phyloP scores from a whole-genome alignment of 495 filamentous ascomycete genomes.

The Clavariopsis aquatica region DNA sequence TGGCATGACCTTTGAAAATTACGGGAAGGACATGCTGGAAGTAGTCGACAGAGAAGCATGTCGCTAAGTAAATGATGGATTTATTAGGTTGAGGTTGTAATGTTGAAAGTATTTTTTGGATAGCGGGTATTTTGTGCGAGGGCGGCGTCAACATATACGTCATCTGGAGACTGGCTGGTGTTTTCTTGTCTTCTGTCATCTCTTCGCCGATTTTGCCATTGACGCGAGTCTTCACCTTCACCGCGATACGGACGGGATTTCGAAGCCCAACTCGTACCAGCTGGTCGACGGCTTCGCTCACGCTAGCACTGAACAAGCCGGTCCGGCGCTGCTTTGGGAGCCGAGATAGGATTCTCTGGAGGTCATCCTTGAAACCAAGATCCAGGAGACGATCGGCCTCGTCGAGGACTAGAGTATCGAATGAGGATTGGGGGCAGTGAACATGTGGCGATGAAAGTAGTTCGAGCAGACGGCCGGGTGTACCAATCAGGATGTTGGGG shows the following conservation, averaged over 20 bases:
- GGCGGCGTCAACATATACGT: slow-evolving; percentile 76
- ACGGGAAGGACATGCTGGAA: slow-evolving; percentile 73
- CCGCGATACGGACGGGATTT: slow-evolving; percentile 90
- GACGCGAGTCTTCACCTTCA: slow-evolving; percentile 78
- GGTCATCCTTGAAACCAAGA: slow-evolving; percentile 89
- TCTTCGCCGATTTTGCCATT: slow-evolving; percentile 20
- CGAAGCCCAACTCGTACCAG: slow-evolving; percentile 89
- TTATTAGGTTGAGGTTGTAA: slow-evolving; percentile 74
- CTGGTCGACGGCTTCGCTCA: slow-evolving; percentile 87
- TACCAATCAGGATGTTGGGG: slow-evolving; percentile 84
- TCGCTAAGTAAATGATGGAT: slow-evolving; percentile 91
- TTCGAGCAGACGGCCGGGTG: slow-evolving; percentile 85
- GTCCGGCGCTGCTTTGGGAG: slow-evolving; percentile 93
- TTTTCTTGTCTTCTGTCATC: slow-evolving; percentile 76
- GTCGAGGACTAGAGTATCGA: slow-evolving; percentile 88
- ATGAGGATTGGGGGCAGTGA: slow-evolving; percentile 81
- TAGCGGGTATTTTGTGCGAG: slow-evolving; percentile 71
- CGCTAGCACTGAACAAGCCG: slow-evolving; percentile 88
- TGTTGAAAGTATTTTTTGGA: slow-evolving; percentile 68
- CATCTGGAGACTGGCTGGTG: slow-evolving; percentile 90
- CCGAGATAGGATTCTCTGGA: slow-evolving; percentile 78
- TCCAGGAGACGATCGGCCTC: slow-evolving; percentile 93
- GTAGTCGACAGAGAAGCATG: slow-evolving; percentile 94
- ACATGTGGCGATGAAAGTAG: slow-evolving; percentile 89
- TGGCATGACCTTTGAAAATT: slow-evolving; percentile 62